Evolutionary conservation across 148 eudicot species (phyloP), one percentile per base, ranked within the genome.

Genomic region (Rhododendron griersonianum): DNA sequence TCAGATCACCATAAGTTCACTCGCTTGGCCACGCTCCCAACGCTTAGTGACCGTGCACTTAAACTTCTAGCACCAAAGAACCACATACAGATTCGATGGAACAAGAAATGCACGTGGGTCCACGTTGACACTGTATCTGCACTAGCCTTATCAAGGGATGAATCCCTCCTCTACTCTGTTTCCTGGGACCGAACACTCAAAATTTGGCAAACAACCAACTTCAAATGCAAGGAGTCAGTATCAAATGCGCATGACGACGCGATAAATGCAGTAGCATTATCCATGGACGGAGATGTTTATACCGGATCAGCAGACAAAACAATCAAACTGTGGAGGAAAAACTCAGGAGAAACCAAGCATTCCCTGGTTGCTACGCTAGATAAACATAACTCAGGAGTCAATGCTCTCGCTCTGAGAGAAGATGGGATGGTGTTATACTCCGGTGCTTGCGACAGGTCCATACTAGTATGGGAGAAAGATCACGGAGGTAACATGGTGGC

Each of bases 121-220:
- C 92, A 96, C 78, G 93, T 91, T 10, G 99, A 96, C 89, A 87
- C 97, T 1, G 93, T 96, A 18, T 96, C 99, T 23, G 92, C 90
- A 4, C 89, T 96, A 25, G 95, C 93, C 50, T 78, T 95, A 55
- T 92, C 97, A 30, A 48, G 53, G 16, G 99, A 96, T 69, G 89
- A 88, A 79, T 89, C 95, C 25, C 88, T 93, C 35, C 91, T 96
- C 19, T 96, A 94, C 87, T 96, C 99, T 2, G 97, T 93, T 90
- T 96, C 99, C 28, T 96, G 99, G 99, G 99, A 96, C 81, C 86
- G 95, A 23, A 90, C 94, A 0, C 87, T 96, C 41, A 96, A 95
- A 83, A 85, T 94, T 53, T 96, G 99, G 99, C 83, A 88, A 23
- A 89, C 90, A 51, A 57, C 90, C 2, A 95, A 94, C 87, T 94